Evolutionary conservation across 2,329 filamentous ascomycete species (phyloP), one percentile per base, ranked within the genome.

Genomic region (Penicillium psychrosexuale): DNA sequence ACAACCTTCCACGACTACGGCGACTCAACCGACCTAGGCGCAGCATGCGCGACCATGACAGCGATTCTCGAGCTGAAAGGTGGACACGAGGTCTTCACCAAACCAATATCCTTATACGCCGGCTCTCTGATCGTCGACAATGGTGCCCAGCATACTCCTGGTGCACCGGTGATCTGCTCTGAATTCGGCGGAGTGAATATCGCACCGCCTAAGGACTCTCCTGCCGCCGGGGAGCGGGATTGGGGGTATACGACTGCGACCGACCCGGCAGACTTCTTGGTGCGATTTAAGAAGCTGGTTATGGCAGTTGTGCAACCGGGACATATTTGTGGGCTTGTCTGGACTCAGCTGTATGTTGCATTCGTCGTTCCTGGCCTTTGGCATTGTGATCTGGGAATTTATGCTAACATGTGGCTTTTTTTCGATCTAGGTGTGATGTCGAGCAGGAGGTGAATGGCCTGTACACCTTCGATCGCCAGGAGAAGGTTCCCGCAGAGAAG

Each of bases 171-270:
- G 34, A 80, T 88, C 58, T 87, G 84, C 68, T 84, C 82, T 2
- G 86, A 89, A 63, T 88, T 87, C 58, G 85, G 85, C 3, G 86
- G 86, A 3, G 82, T 88, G 39, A 88, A 87, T 63, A 86, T 88
- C 62, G 81, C 82, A 0, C 77, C 79, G 0, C 70, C 76, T 0
- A 75, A 77, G 39, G 70, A 71, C 17, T 54, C 51, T 24, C 63
- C 53, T 3, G 65, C 68, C 1, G 73, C 71, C 0, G 72, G 78
- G 0, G 78, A 78, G 9, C 73, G 79, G 5, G 82, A 85, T 53
- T 88, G 86, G 86, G 86, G 85, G 0, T 88, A 88, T 64, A 88
- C 84, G 1, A 88, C 85, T 0, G 86, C 85, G 0, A 78, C 70
- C 0, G 82, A 87, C 62, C 71, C 83, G 0, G 74, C 80, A 15